Base-by-base conservation (phyloP, 208 protist species). In the Trypanosoma boissoni region DNA sequence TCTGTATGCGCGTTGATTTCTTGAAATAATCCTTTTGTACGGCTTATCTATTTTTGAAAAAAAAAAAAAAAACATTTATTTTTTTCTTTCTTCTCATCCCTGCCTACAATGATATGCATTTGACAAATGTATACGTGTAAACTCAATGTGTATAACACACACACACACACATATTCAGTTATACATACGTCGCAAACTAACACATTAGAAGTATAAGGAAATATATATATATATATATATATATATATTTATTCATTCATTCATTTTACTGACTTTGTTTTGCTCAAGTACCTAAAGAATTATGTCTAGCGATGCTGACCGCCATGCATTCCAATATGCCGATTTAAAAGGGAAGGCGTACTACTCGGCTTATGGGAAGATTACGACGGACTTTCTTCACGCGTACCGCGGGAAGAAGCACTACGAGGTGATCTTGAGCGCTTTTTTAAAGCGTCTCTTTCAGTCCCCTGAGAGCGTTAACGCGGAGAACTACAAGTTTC, bases 311-410 rank as follows among this genome's bases (percentile, higher is more conserved):
- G 44, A 60, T 9, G 34, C 43, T 36, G 83, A 94, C 52, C 58
- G 66, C 32, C 85, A 77, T 54, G 88, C 85, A 32, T 95, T 95
- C 48, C 68, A 91, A 75, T 83, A 80, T 61, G 78, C 76, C 44
- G 83, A 92, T 28, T 78, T 85, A 20, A 84, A 78, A 46, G 79
- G 79, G 26, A 57, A 64, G 45, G 54, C 58, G 6, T 69, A 81
- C 10, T 84, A 76, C 39, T 27, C 78, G n/a, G 87, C 83, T 3
- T 74, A 87, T 62, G 88, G 80, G 16, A 85, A 72, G 43, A 67
- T 92, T 24, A 62, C 78, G 1, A 58, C 52, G 39, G 67, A 82
- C 50, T 88, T 95, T 42, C 46, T 95, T 12, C 76, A 70, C 48
- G 50, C 57, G 59, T 89, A 74, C 74, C 57, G 67, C 41, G 50